phyloP scores from a whole-genome alignment of 257 asterid genomes.

The Solanum corneliomulleri region DNA sequence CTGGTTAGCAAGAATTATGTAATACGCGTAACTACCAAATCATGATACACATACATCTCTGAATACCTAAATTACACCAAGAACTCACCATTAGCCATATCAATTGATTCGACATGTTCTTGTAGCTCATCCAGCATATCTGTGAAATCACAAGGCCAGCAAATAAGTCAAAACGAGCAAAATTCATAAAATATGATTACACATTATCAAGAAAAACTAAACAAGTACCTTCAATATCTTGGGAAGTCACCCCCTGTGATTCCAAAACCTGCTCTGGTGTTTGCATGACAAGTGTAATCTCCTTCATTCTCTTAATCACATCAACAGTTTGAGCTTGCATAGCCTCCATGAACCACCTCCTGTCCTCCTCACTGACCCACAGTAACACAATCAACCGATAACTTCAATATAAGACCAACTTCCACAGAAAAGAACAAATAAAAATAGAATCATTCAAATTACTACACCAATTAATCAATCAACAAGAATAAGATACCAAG shows the following conservation, averaged over 20 bases:
- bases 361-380: conserved; percentile 66
- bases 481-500: neutral
- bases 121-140: conserved; percentile 89
- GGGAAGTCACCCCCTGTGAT: conserved; percentile 76
- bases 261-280: conserved; percentile 72
- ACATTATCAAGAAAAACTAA: neutral
- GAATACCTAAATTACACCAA: neutral
- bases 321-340: conserved; percentile 88
- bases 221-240: conserved; percentile 59
- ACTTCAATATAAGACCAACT: neutral
- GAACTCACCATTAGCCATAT: conserved; percentile 87
- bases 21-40: neutral
- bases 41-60: neutral
- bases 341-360: conserved; percentile 93
- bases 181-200: neutral
- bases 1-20: neutral
- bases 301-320: conserved; percentile 76
- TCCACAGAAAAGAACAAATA: neutral
- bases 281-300: conserved; percentile 79
- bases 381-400: neutral
- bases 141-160: conserved; percentile 7
- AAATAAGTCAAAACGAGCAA: neutral
- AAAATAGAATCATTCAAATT: neutral
- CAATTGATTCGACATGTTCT: conserved; percentile 89
- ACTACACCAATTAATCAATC: neutral